Evolutionary conservation across 768 basidiomycete genomes (phyloP).

Genomic region (Symmetrospora coprosmae): DNA sequence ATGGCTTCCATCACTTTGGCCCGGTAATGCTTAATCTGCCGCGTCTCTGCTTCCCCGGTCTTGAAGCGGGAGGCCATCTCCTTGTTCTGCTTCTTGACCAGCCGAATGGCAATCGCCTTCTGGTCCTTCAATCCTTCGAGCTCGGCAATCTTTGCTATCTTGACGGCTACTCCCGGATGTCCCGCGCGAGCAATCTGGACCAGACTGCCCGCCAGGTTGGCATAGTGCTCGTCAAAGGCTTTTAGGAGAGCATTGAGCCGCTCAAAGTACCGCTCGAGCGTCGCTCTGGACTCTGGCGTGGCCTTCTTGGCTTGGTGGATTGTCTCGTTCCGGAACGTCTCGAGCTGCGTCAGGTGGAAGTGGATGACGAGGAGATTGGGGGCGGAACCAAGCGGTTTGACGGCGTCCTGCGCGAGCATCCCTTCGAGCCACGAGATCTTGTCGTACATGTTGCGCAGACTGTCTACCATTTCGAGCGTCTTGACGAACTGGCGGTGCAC

Average conservation of each 20-base stretch:
- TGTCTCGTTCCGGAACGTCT: slow-evolving; percentile 83
- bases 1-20: slow-evolving; percentile 73
- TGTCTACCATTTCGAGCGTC: slow-evolving; percentile 88
- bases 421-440: slow-evolving; percentile 64
- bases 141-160: slow-evolving; percentile 82
- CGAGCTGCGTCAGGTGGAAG: slow-evolving; percentile 78
- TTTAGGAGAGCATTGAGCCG: slow-evolving; percentile 63
- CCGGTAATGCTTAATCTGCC: slow-evolving; percentile 80
- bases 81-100: slow-evolving; percentile 84
- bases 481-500: slow-evolving; percentile 89
- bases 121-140: slow-evolving; percentile 85
- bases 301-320: slow-evolving; percentile 78
- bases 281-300: slow-evolving; percentile 45
- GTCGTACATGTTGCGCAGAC: slow-evolving; percentile 78
- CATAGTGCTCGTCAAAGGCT: slow-evolving; percentile 71
- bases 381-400: slow-evolving; percentile 69
- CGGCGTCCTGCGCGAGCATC: slow-evolving; percentile 59
- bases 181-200: slow-evolving; percentile 65
- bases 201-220: slow-evolving; percentile 61
- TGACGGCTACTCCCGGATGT: slow-evolving; percentile 71
- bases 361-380: slow-evolving; percentile 80
- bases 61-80: slow-evolving; percentile 54
- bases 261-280: slow-evolving; percentile 52
- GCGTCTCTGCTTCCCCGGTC: slow-evolving; percentile 34
- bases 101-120: slow-evolving; percentile 84